phyloP scores from a whole-genome alignment of 306 rosid species.

The Mimosa bimucronata region DNA sequence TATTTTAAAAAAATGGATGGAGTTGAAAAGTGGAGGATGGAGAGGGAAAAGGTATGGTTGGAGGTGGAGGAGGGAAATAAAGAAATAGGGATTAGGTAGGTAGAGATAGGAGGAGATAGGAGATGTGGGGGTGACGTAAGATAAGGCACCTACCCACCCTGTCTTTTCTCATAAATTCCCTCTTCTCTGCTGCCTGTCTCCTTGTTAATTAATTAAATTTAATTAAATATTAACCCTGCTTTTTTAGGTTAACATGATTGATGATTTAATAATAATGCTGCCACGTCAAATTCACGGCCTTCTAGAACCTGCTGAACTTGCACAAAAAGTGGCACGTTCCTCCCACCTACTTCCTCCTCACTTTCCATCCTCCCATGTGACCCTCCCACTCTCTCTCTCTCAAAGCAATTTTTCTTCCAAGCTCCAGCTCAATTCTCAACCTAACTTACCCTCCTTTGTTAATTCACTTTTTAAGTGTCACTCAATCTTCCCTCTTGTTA shows the following conservation, averaged over 20 bases:
- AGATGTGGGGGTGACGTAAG: constrained; percentile 37
- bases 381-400: background rate
- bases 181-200: background rate
- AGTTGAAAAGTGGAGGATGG: background rate
- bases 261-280: background rate
- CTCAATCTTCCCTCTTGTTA: too few relatives aligned
- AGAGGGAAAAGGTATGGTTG: background rate
- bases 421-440: background rate
- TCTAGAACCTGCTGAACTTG: constrained; percentile 35
- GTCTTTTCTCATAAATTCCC: constrained; percentile 45
- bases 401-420: background rate
- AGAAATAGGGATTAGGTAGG: background rate
- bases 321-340: constrained; percentile 30
- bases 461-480: too few relatives aligned
- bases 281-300: background rate
- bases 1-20: background rate
- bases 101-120: background rate
- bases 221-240: background rate
- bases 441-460: background rate
- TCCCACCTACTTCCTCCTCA: constrained; percentile 37
- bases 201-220: background rate
- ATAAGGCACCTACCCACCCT: constrained; percentile 36
- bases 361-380: constrained; percentile 36
- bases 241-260: background rate
- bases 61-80: background rate